Evolutionary conservation across 305 asterid genomes (phyloP), one percentile per base, ranked within the genome.

Genomic region (Ilex paraguariensis): DNA sequence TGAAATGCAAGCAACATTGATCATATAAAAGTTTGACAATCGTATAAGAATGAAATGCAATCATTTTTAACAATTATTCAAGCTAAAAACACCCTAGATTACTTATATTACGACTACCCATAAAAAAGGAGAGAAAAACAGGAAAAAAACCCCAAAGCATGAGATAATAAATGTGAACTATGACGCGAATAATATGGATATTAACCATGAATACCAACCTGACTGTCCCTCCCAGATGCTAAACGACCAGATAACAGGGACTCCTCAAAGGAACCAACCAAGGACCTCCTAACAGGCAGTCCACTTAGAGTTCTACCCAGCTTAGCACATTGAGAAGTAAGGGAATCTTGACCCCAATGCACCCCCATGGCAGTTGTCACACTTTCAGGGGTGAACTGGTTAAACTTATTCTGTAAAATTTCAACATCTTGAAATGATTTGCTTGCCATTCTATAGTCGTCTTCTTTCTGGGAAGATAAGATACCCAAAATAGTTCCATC

Each of bases 221-320:
- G 95, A 70, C 80, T 81, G 51, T 79, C 82, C 13, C 75, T 75
- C 65, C 91, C 93, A 7, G 96, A 88, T 61, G 95, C 84, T 70
- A 91, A 77, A 66, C 95, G 85, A 63, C 98, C 98, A 60, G 98
- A 91, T 71, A 91, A 76, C 56, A 91, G 78, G 12, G 98, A 91
- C 75, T 88, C 98, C 80, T 88, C 98, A 55, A 91, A 91, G 52
- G 98, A 91, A 76, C 96, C 98, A 73, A 91, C 87, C 79, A 88
- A 77, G 33, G 98, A 91, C 75, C 90, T 86, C 70, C 78, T 78
- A 39, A 91, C 94, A 8, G 90, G 80, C 64, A 83, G 77, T 61
- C 94, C 98, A 66, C 94, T 77, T 36, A 77, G 77, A 62, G 67
- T 69, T 80, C 80, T 80, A 64, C 86, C 81, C 28, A 82, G 68